These are phyloP conservation scores for Arbutus unedo DNA, from an alignment of 148 eudicot genomes.

Conservation along the genomic window DNA sequence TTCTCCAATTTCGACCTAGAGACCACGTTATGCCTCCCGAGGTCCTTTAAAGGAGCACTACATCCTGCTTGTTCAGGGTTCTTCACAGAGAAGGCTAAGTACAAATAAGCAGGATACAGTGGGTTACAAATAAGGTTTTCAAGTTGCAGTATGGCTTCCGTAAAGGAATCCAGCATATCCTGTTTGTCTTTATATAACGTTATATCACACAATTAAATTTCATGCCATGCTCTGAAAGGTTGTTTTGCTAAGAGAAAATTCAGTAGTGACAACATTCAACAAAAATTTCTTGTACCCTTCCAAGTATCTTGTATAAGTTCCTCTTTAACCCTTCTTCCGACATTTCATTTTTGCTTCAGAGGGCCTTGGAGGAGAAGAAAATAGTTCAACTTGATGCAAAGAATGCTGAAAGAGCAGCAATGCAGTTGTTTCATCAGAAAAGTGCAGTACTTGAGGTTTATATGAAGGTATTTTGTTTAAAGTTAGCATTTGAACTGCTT, in stretches of 20 bases:
- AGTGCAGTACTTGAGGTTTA: slow-evolving; percentile 63
- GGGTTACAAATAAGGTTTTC: not conserved
- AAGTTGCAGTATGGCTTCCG: not conserved
- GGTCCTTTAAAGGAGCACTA: not conserved
- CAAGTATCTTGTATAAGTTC: not conserved
- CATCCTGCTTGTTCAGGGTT: not conserved
- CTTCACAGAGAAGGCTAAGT: not conserved
- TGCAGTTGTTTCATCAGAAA: slow-evolving; percentile 73
- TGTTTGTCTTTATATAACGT: not conserved
- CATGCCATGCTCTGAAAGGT: not conserved
- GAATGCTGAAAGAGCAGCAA: slow-evolving; percentile 62
- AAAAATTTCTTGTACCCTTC: slow-evolving; percentile 6
- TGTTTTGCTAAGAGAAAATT: not conserved
- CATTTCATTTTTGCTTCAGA: slow-evolving; percentile 31
- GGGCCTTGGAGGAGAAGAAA: slow-evolving; percentile 85
- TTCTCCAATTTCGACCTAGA: not conserved
- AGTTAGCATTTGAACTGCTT: not conserved
- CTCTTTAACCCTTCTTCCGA: slow-evolving; percentile 6
- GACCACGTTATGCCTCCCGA: not conserved
- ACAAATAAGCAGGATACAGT: not conserved
- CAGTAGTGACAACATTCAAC: not conserved
- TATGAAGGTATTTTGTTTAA: slow-evolving; percentile 44
- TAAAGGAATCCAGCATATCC: not conserved
- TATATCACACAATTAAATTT: not conserved
- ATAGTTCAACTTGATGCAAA: slow-evolving; percentile 58